These are phyloP conservation scores for Nematodospora anomalae DNA, from an alignment of 1,139 yeast species.

Conservation along the genomic window DNA sequence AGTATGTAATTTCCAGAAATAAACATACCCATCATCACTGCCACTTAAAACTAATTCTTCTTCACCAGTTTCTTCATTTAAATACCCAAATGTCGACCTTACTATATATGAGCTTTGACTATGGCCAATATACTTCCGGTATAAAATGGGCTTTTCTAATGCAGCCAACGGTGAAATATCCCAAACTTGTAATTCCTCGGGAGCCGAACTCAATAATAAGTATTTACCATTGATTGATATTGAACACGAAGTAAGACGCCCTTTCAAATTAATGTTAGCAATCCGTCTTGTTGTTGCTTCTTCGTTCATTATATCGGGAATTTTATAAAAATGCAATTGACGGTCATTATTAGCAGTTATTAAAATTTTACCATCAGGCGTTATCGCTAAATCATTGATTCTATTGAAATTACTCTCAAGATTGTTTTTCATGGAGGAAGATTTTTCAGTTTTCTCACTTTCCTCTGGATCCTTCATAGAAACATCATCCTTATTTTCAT, in stretches of 20 bases:
- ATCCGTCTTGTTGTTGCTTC: conserved; percentile 36
- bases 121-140: conserved; percentile 69
- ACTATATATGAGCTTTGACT: conserved; percentile 69
- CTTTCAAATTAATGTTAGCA: conserved; percentile 35
- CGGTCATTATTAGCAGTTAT: conserved; percentile 65
- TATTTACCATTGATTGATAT: conserved; percentile 43
- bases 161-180: conserved; percentile 36
- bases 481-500: conserved; percentile 12
- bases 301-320: conserved; percentile 37
- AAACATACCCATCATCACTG: conserved; percentile 77
- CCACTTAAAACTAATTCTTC: conserved; percentile 79
- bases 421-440: background rate
- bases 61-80: conserved; percentile 33
- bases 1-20: conserved; percentile 75
- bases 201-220: conserved; percentile 66
- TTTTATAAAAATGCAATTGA: conserved; percentile 52
- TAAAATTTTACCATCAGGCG: conserved; percentile 62
- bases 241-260: conserved; percentile 43
- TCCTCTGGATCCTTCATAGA: conserved; percentile 16
- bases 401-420: conserved; percentile 38
- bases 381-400: conserved; percentile 64
- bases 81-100: conserved; percentile 74
- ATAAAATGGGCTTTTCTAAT: conserved; percentile 37
- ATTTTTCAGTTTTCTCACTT: conserved; percentile 1
- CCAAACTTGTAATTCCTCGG: conserved; percentile 83